Base-by-base conservation (phyloP, 371 early-diverging fungal genomes). In the Choanephora cucurbitarum region DNA sequence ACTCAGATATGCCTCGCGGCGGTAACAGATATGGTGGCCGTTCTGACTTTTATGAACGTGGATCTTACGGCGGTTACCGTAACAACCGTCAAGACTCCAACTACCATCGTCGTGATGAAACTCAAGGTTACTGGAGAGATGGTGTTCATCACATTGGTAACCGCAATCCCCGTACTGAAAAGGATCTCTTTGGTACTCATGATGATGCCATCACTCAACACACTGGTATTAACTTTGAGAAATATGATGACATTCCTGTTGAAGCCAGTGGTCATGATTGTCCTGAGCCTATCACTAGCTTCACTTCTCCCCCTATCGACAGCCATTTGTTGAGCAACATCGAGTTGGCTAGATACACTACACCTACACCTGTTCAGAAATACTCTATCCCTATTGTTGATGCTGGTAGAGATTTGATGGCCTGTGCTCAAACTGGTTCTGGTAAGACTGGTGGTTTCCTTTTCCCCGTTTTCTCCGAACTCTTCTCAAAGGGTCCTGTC, bases 311-410 rank as follows among this genome's bases (percentile, higher is more conserved):
- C 84, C 95, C 83, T 28, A 72, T 98, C 55, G 95, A 96, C 72
- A 77, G 85, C 18, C 90, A 96, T 56, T 82, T 94, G 28, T 82
- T 91, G 68, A 85, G 85, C 70, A 99, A 98, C 83, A 93, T 98
- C 66, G 89, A 91, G 59, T 79, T 96, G 18, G 85, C 95, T 55
- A 84, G 89, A 53, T 99, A 97, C 82, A 82, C 83, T 18, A 86
- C 84, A 52, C 98, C 99, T 13, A 99, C 99, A 11, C 97, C 98
- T 9, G 97, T 99, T 31, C 96, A 95, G 73, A 89, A 89, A 71
- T 83, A 92, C 74, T 92, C 96, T 14, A 88, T 99, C 46, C 91
- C 95, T 34, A 93, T 97, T 54, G 95, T 88, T 42, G 80, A 82
- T 53, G 73, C 87, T 44, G 81, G 85, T 50, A 83, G 89, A 62